Base-by-base conservation (phyloP, 176 grass and related monocot genomes). In the Urochloa ruziziensis region DNA sequence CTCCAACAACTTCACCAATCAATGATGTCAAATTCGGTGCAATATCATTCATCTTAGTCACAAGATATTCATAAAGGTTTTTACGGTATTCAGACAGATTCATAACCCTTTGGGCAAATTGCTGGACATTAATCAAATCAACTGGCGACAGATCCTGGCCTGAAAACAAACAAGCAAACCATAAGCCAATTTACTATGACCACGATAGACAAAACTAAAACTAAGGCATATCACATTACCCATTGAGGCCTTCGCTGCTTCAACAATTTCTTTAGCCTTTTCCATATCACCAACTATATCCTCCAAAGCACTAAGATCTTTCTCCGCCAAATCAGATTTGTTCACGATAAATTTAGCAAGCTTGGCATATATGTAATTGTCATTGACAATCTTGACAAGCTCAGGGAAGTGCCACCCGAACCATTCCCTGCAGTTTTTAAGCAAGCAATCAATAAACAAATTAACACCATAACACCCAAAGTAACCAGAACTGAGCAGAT, bases 11-110 rank as follows among this genome's bases (percentile, higher is more conserved):
- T 68, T 94, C 96, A 63, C 96, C 96, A 70, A 98, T 95, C 34
- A 98, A 84, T 4, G 92, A 90, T 39, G 96, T 85, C 48, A 98
- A 73, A 84, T 98, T 98, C 4, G 96, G 96, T 78, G 96, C 96
- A 49, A 98, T 95, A 74, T 95, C 93, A 72, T 89, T 95, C 96
- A 98, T 98, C 85, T 95, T 98, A 33, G 96, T 95, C 14, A 99
- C 93, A 36, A 99, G 93, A 85, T 99, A 99, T 23, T 99, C 96
- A n/a, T 99, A 91, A 15, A 99, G 88, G 10, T 94, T 96, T 89
- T 92, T 99, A 67, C 95, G 78, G 29, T 97, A 97, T 49, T 97
- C 95, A 62, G 95, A 94, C 0, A 97, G 77, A 80, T 97, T 85
- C 88, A 97, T 97, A 78, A 97, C 92, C 39, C 90, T 90, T 85